These are phyloP conservation scores for Iberis pinnata DNA, from an alignment of 345 rosid species.

Conservation along the genomic window DNA sequence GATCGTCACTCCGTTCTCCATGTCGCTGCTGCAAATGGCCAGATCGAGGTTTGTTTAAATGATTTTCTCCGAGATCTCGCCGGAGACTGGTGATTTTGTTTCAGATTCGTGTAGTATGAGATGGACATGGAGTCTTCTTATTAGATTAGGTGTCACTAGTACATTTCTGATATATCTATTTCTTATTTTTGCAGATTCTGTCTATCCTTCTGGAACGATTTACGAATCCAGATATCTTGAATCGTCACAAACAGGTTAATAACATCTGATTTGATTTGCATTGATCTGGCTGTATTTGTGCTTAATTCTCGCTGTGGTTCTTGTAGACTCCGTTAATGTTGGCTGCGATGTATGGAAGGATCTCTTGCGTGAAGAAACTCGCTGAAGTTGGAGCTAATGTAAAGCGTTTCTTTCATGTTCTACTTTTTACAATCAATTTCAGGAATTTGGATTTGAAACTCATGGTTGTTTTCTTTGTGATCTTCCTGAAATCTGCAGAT, in stretches of 20 bases:
- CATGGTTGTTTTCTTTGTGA: background rate
- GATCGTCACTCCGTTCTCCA: slow-evolving; percentile 38
- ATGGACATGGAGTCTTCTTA: too few relatives aligned
- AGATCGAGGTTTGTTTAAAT: background rate
- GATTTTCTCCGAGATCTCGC: slow-evolving; percentile 8
- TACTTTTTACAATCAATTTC: too few relatives aligned
- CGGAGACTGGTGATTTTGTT: too few relatives aligned
- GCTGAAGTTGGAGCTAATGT: slow-evolving; percentile 97
- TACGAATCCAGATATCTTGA: slow-evolving; percentile 65
- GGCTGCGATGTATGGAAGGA: slow-evolving; percentile 96
- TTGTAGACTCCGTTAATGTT: slow-evolving; percentile 90
- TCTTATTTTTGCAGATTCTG: slow-evolving; percentile 51
- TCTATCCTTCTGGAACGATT: slow-evolving; percentile 65
- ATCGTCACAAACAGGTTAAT: slow-evolving; percentile 86
- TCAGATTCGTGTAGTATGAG: too few relatives aligned
- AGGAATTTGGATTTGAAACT: too few relatives aligned
- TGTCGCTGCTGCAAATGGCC: background rate
- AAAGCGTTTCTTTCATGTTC: background rate
- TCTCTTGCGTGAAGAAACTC: slow-evolving; percentile 70
- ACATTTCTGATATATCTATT: slow-evolving; percentile 6
- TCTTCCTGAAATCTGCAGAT: slow-evolving; percentile 48
- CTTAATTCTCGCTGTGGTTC: background rate
- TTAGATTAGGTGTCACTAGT: slow-evolving; percentile 18
- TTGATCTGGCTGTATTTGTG: slow-evolving; percentile 8
- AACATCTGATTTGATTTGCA: slow-evolving; percentile 2